Evolutionary conservation across 768 basidiomycete genomes (phyloP), one percentile per base, ranked within the genome.

Genomic region (Kwoniella heveanensis): DNA sequence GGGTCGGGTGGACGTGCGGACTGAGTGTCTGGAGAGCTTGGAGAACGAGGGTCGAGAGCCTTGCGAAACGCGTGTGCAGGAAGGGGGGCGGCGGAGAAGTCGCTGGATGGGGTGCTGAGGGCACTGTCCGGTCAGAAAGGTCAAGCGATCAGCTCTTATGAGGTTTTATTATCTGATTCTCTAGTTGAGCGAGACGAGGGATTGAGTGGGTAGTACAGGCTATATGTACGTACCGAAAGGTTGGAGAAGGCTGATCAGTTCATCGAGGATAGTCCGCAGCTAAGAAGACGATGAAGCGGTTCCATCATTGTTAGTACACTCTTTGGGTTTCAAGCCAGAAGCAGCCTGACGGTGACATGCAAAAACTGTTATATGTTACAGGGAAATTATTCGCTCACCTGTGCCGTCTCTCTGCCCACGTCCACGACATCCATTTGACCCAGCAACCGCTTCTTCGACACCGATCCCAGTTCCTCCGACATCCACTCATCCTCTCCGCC

Each of bases 211-310:
- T 36, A 13, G 32, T 7, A 6, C 6, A 7, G 6, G 13, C 32
- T 36, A 15, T n/a, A 50, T 29, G 22, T n/a, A 57, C 65, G 30
- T 37, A 64, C 67, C 65, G 48, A 66, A 70, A 9, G 70, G 68
- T 24, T 54, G 48, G 4, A 70, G 17, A 2, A 71, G 66, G 15
- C 59, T 26, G 27, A 72, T 62, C 7, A 75, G 44, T 26, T 75
- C 70, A n/a, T 30, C 44, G 4, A 75, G 27, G 17, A 57, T 49
- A 22, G 39, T 54, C n/a, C 58, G 22, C 7, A 75, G 60, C 73
- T 75, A 46, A n/a, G n/a, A n/a, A n/a, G n/a, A n/a, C n/a, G n/a
- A n/a, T n/a, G n/a, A n/a, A n/a, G n/a, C n/a, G n/a, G n/a, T n/a
- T n/a, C n/a, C n/a, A n/a, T n/a, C n/a, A n/a, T n/a, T n/a, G n/a